Base-by-base conservation (phyloP, 345 rosid genomes). In the Eucalyptus rudis region DNA sequence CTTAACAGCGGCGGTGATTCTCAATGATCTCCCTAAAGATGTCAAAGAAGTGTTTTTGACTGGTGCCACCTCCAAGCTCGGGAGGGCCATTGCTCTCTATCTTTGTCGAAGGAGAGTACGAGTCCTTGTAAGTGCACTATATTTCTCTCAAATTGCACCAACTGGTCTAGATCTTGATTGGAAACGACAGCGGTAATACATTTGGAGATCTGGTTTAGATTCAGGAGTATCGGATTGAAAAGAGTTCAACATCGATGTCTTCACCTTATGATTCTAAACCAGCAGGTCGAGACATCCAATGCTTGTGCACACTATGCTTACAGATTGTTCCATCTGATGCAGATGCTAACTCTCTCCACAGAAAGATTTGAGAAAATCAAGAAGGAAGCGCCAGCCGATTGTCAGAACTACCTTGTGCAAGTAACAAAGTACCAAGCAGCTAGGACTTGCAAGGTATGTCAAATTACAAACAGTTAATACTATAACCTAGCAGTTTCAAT, bases 61-160 rank as follows among this genome's bases (percentile, higher is more conserved):
- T 2, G 99, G 99, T 87, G 99, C 99, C 58, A 98, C 99, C 93
- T 98, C 99, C 87, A 98, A 98, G 93, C 98, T 98, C 20, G 99
- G 99, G 64, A 91, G 99, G 93, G 99, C 99, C 49, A 96, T 98
- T 87, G 98, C 99, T 24, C 99, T 98, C 49, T 95, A 98, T 89
- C 99, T 98, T 29, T 96, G 99, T 92, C 94, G 90, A 52, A 95
- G 90, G 89, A 94, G 93, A 93, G 96, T 97, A 2, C 92, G 98
- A 90, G 98, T 98, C 87, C 96, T 97, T 31, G 99, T 98, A 93
- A 94, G 97, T 92, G 62, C 45, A 36, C 6, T 24, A 14, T 14
- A 24, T 47, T 81, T 17, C 7, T 84, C 49, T 40, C 64, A 19
- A 44, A 52, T 44, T 76, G 84, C 84, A 40, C 29, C 43, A 40